A percentile compares a stretch with the other conserved stretches of the same genome.
Conservation (phyloP, 2,329 filamentous ascomycete species). For the Alternaria ventricosa region DNA sequence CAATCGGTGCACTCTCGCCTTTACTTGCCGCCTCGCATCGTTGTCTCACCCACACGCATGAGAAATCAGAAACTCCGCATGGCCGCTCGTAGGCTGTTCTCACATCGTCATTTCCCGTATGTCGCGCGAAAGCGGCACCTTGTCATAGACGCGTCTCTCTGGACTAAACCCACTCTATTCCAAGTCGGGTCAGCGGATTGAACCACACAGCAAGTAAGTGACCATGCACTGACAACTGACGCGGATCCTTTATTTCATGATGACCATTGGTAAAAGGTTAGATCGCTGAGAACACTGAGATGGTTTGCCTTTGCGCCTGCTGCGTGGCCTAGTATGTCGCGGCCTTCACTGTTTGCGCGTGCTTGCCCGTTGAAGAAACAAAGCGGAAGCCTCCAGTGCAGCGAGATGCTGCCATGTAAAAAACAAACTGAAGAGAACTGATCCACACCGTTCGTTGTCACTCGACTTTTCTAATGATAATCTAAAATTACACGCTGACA, state of each 20-base stretch:
- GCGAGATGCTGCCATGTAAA: slow-evolving; percentile 34
- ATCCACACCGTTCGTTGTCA: neutral
- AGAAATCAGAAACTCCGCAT: neutral
- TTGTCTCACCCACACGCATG: neutral
- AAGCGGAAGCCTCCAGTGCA: slow-evolving; percentile 31
- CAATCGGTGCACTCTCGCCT: neutral
- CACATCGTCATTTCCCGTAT: neutral
- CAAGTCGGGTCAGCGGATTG: neutral
- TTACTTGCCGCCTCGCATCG: neutral
- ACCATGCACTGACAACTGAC: neutral
- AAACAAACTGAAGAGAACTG: slow-evolving; percentile 30
- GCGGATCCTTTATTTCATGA: slow-evolving; percentile 15
- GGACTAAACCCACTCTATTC: neutral
- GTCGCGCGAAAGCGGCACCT: slow-evolving; percentile 3
- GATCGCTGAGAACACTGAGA: slow-evolving; percentile 27
- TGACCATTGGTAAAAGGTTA: slow-evolving; percentile 47
- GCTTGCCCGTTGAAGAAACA: neutral
- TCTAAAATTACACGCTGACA: neutral
- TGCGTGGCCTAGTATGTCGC: slow-evolving; percentile 9
- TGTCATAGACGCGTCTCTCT: neutral
- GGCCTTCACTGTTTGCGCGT: slow-evolving; percentile 7
- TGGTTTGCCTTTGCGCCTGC: slow-evolving; percentile 26
- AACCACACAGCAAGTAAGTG: slow-evolving; percentile 9
- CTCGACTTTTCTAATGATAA: neutral
- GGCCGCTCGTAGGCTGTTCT: neutral